Conservation (phyloP, 163 green algal genomes). For the Prototheca stagnorum region DNA sequence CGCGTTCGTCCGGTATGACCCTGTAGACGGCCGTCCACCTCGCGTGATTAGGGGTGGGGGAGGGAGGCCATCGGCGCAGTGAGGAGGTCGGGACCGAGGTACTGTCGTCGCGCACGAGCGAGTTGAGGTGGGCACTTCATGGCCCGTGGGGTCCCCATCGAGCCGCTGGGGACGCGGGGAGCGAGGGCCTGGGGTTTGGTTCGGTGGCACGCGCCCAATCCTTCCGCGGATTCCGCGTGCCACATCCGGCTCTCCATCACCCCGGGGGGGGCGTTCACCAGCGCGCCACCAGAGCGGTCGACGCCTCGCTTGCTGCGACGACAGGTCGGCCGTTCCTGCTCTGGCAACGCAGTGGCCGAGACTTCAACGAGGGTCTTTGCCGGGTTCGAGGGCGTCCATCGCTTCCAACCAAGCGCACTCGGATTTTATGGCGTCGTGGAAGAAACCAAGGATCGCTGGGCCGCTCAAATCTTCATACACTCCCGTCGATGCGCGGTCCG, state of each 20-base stretch:
- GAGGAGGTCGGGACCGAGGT: too few relatives aligned
- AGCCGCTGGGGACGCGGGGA: too few relatives aligned
- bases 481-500: constrained; percentile 60
- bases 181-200: too few relatives aligned
- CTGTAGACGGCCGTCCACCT: constrained; percentile 60
- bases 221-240: too few relatives aligned
- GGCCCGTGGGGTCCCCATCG: too few relatives aligned
- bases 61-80: not conserved
- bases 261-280: too few relatives aligned
- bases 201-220: not conserved
- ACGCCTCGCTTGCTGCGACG: too few relatives aligned
- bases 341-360: too few relatives aligned
- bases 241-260: too few relatives aligned
- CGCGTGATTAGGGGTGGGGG: not conserved
- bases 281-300: too few relatives aligned
- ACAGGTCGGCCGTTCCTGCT: too few relatives aligned
- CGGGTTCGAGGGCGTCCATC: not conserved
- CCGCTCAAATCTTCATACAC: constrained; percentile 71
- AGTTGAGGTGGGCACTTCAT: not conserved
- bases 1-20: constrained; percentile 67
- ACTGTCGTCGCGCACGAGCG: too few relatives aligned
- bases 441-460: constrained; percentile 72
- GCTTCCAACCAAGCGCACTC: constrained; percentile 7
- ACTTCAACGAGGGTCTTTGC: not conserved
- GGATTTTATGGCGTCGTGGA: constrained; percentile 63